These are phyloP conservation scores for Rubia tinctorum DNA, from an alignment of 305 asterid genomes.

Conservation along the genomic window DNA sequence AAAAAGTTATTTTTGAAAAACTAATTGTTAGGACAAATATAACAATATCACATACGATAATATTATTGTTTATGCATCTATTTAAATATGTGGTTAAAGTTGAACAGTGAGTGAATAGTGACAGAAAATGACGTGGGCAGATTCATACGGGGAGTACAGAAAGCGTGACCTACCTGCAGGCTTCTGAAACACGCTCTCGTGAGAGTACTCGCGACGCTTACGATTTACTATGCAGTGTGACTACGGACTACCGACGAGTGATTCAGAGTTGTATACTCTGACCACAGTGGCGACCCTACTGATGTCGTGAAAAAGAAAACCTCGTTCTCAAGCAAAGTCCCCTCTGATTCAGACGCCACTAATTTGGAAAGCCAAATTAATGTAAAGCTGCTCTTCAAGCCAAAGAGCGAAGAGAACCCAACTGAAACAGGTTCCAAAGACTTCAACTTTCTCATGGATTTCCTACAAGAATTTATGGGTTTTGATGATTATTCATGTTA, in stretches of 20 bases:
- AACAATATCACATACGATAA: no score
- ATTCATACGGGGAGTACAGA: no score
- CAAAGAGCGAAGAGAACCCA: no score
- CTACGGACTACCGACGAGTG: no score
- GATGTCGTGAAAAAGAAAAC: background rate
- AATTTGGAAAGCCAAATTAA: background rate
- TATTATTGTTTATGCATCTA: no score
- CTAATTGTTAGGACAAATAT: no score
- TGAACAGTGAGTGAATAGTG: no score
- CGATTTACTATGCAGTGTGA: background rate
- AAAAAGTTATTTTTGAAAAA: no score
- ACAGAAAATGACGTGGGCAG: no score
- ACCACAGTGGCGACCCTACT: background rate
- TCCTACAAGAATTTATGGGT: background rate
- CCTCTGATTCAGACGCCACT: background rate
- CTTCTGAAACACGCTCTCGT: background rate
- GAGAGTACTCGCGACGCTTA: background rate
- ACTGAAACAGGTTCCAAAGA: no score
- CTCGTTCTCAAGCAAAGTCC: slow-evolving; percentile 5
- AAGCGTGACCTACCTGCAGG: background rate
- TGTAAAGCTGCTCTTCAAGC: background rate
- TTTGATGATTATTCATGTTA: background rate
- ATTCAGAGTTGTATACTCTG: background rate
- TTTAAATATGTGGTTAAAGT: no score
- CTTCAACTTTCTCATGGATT: background rate